Evolutionary conservation across 2,329 filamentous ascomycete genomes (phyloP).

Genomic region (Colletotrichum echinochloae): DNA sequence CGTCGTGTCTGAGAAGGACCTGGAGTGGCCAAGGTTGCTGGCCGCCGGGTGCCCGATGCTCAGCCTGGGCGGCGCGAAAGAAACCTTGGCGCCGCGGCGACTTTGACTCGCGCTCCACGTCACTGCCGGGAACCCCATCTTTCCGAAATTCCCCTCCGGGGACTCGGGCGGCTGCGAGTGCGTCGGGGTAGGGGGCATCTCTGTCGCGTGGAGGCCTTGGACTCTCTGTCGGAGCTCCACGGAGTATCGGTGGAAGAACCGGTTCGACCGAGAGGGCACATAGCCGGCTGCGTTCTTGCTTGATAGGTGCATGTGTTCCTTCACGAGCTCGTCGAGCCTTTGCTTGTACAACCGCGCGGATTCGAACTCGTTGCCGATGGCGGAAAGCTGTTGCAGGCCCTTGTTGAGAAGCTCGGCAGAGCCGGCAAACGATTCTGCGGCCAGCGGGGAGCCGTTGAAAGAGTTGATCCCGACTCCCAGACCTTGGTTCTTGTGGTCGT

Average conservation of each 20-base stretch:
- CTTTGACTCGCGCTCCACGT: neutral
- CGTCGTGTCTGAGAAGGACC: conserved; percentile 30
- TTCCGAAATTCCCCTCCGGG: neutral
- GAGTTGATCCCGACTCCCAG: conserved; percentile 10
- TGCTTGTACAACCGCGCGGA: conserved; percentile 11
- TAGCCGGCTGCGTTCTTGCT: conserved; percentile 14
- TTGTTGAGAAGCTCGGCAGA: conserved; percentile 19
- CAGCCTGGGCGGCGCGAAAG: conserved; percentile 6
- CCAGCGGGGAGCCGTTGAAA: conserved; percentile 27
- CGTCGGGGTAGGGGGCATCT: neutral
- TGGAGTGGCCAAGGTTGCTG: conserved; percentile 10
- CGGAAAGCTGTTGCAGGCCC: conserved; percentile 16
- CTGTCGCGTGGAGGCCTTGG: conserved; percentile 7
- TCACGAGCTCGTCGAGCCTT: conserved; percentile 16
- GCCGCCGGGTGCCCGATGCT: neutral
- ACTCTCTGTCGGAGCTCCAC: conserved; percentile 5
- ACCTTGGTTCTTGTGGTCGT: neutral
- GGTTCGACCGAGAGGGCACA: neutral
- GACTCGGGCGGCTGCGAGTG: neutral
- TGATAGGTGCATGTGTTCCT: conserved; percentile 15
- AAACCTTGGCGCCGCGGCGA: neutral
- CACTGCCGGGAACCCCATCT: neutral
- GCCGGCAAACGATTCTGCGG: conserved; percentile 13
- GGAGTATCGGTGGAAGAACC: conserved; percentile 30
- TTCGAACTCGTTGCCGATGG: conserved; percentile 6